Percentiles rank a stretch among this genome's conserved stretches.
phyloP scores from a whole-genome alignment of 2,329 filamentous ascomycete species.

The Aspergillus arachidicola region DNA sequence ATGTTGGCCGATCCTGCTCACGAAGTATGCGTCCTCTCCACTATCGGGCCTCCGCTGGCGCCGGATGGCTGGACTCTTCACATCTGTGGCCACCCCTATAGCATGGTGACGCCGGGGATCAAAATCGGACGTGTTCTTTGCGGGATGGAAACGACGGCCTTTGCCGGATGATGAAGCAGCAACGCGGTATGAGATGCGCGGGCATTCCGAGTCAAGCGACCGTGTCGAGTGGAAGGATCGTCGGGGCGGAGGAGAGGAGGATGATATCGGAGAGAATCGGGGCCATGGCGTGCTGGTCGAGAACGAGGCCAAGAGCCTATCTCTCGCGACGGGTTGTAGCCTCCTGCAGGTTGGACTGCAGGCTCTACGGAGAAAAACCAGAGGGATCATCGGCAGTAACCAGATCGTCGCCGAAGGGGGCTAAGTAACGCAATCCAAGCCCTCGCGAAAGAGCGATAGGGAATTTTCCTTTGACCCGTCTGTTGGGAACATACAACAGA shows the following conservation, averaged over 20 bases:
- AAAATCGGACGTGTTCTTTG: constrained; percentile 73
- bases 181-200: constrained; percentile 66
- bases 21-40: constrained; percentile 96
- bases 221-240: constrained; percentile 33
- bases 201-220: constrained; percentile 29
- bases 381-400: constrained; percentile 34
- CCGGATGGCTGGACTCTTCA: constrained; percentile 54
- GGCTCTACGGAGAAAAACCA: constrained; percentile 33
- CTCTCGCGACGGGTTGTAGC: constrained; percentile 30
- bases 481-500: background rate
- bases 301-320: constrained; percentile 22
- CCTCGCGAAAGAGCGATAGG: constrained; percentile 15
- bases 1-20: constrained; percentile 73
- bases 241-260: constrained; percentile 5
- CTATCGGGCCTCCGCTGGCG: constrained; percentile 70
- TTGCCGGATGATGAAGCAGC: constrained; percentile 77
- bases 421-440: constrained; percentile 23
- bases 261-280: constrained; percentile 15
- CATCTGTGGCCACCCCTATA: constrained; percentile 38
- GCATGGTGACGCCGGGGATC: constrained; percentile 52
- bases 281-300: constrained; percentile 14
- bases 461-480: background rate
- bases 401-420: constrained; percentile 23
- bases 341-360: constrained; percentile 38
- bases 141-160: constrained; percentile 66